Percentiles rank a stretch among this genome's conserved stretches.
Conservation (phyloP, 148 eudicot genomes). For the Fagopyrum homotropicum region DNA sequence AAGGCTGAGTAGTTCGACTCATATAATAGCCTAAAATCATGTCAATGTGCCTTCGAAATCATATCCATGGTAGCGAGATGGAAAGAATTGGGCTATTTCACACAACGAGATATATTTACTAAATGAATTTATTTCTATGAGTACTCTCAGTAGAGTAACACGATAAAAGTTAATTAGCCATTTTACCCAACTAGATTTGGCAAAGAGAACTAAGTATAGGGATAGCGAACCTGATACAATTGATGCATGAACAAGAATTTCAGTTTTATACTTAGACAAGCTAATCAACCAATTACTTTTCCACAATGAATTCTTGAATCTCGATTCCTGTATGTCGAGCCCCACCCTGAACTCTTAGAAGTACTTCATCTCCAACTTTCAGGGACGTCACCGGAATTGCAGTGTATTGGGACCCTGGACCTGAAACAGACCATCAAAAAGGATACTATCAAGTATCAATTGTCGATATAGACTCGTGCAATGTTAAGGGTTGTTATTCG, state of each 20-base stretch:
- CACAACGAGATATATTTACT: too few relatives aligned
- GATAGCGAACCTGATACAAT: background rate
- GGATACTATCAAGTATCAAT: background rate
- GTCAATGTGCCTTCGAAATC: too few relatives aligned
- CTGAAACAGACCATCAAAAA: slow-evolving; percentile 15
- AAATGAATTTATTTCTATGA: too few relatives aligned
- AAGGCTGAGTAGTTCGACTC: too few relatives aligned
- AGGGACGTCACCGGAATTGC: slow-evolving; percentile 80
- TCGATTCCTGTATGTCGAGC: slow-evolving; percentile 96
- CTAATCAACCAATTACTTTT: slow-evolving; percentile 34
- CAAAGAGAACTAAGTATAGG: background rate
- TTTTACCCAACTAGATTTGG: background rate
- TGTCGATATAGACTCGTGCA: too few relatives aligned
- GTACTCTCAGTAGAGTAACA: too few relatives aligned
- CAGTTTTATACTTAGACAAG: background rate
- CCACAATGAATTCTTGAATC: slow-evolving; percentile 87
- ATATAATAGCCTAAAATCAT: too few relatives aligned
- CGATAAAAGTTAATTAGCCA: too few relatives aligned
- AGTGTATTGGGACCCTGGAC: slow-evolving; percentile 18
- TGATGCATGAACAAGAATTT: background rate
- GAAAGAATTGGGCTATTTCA: too few relatives aligned
- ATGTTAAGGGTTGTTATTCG: too few relatives aligned
- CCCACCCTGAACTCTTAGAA: slow-evolving; percentile 70
- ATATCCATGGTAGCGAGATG: too few relatives aligned
- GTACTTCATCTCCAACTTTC: slow-evolving; percentile 75